A percentile compares a stretch with the other conserved stretches of the same genome.
phyloP scores from a whole-genome alignment of 495 filamentous ascomycete species.

The Monascus purpureus region DNA sequence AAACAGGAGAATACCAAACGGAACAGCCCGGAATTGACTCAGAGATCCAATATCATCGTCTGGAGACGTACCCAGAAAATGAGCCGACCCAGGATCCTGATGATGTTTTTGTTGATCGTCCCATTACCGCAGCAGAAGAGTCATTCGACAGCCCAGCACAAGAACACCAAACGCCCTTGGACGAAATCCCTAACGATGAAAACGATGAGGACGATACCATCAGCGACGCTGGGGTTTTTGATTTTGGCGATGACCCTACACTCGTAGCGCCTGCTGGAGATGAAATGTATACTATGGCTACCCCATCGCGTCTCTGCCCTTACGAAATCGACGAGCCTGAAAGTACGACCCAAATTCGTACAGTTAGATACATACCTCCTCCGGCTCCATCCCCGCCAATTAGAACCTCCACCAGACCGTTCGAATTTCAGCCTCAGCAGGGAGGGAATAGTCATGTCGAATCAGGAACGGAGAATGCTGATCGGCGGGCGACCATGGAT shows the following conservation, averaged over 20 bases:
- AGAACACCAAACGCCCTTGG: not conserved
- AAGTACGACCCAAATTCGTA: conserved; percentile 2
- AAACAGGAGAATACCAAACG: not conserved
- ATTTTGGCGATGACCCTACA: conserved; percentile 9
- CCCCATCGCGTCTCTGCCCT: conserved; percentile 3
- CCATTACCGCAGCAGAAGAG: not conserved
- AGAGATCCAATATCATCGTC: too few species aligned
- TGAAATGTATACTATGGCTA: not conserved
- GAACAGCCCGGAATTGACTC: too few species aligned
- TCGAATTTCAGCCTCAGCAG: conserved; percentile 5
- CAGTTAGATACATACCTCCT: conserved; percentile 6
- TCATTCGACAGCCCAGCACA: not conserved
- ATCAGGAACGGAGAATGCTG: not conserved
- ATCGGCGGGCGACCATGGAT: too few species aligned
- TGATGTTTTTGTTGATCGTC: not conserved
- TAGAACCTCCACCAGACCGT: conserved; percentile 2
- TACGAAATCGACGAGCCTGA: conserved; percentile 10
- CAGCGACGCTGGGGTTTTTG: conserved; percentile 4
- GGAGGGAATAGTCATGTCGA: not conserved
- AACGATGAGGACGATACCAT: conserved; percentile 7
- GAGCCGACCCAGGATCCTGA: not conserved
- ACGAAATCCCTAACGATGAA: not conserved
- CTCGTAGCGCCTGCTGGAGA: conserved; percentile 5
- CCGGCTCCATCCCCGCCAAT: conserved; percentile 8
- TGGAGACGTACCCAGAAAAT: too few species aligned